phyloP scores from a whole-genome alignment of 2,329 filamentous ascomycete genomes.

The Dissoconium aciculare region DNA sequence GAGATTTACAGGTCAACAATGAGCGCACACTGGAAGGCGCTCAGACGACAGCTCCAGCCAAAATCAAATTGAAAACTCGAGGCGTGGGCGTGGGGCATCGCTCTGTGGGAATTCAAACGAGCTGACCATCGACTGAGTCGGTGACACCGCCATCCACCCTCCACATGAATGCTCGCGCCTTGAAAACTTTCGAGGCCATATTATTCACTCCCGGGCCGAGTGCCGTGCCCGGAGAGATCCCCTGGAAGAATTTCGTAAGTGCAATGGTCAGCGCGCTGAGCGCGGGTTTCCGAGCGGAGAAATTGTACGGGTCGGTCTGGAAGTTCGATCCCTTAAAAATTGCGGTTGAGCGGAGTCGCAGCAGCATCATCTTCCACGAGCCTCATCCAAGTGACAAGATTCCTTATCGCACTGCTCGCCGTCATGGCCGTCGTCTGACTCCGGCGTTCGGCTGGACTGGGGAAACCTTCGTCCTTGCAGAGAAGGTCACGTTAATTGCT shows the following conservation, averaged over 20 bases:
- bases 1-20: conserved; percentile 12
- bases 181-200: conserved; percentile 30
- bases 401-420: conserved; percentile 30
- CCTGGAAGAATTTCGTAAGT: conserved; percentile 35
- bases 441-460: conserved; percentile 38
- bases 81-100: background rate
- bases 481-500: no score
- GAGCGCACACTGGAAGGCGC: conserved; percentile 4
- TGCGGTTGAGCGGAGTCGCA: conserved; percentile 23
- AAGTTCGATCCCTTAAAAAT: conserved; percentile 34
- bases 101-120: background rate
- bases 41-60: background rate
- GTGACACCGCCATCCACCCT: conserved; percentile 15
- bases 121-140: background rate
- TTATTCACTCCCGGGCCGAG: conserved; percentile 25
- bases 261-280: conserved; percentile 37
- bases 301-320: conserved; percentile 46
- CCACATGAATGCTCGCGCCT: conserved; percentile 24
- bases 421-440: conserved; percentile 33
- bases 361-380: conserved; percentile 44
- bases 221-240: conserved; percentile 33
- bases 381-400: conserved; percentile 41
- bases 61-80: background rate
- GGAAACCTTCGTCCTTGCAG: conserved; percentile 28
- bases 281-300: conserved; percentile 37